Evolutionary conservation across 176 grass and related monocot species (phyloP).

Genomic region (Carex littledalei): DNA sequence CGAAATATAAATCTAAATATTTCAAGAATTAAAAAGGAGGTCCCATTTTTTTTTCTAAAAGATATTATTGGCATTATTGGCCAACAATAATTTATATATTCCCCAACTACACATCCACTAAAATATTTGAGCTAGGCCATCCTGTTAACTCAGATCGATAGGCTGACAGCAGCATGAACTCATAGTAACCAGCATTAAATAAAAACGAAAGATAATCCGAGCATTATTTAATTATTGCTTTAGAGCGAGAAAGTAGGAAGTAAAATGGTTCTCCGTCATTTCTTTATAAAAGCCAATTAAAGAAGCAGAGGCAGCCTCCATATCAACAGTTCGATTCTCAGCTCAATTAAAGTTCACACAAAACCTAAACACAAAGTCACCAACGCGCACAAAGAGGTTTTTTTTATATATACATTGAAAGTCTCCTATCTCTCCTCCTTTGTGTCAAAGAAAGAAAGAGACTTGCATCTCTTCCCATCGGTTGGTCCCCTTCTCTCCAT

Average conservation of each 20-base stretch:
- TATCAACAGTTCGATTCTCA: slow-evolving; percentile 34
- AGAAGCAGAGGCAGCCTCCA: slow-evolving; percentile 32
- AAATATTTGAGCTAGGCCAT: background rate
- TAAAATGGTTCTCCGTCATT: background rate
- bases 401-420: slow-evolving; percentile 19
- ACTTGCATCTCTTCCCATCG: slow-evolving; percentile 35
- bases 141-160: slow-evolving; percentile 16
- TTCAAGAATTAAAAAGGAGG: background rate
- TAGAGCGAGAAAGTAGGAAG: slow-evolving; percentile 8
- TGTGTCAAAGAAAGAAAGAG: slow-evolving; percentile 39
- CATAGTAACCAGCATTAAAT: slow-evolving; percentile 22
- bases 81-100: background rate
- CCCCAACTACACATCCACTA: background rate
- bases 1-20: background rate
- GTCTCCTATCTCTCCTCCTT: slow-evolving; percentile 20
- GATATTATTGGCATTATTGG: background rate
- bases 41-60: background rate
- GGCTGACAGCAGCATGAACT: background rate
- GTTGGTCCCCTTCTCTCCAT: slow-evolving; percentile 26
- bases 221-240: slow-evolving; percentile 9
- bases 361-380: slow-evolving; percentile 12
- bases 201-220: too few relatives aligned
- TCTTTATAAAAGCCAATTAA: slow-evolving; percentile 1
- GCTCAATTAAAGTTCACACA: slow-evolving; percentile 30
- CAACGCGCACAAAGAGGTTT: slow-evolving; percentile 16